Evolutionary conservation across 257 asterid genomes (phyloP).

Genomic region (Petunia secreta): DNA sequence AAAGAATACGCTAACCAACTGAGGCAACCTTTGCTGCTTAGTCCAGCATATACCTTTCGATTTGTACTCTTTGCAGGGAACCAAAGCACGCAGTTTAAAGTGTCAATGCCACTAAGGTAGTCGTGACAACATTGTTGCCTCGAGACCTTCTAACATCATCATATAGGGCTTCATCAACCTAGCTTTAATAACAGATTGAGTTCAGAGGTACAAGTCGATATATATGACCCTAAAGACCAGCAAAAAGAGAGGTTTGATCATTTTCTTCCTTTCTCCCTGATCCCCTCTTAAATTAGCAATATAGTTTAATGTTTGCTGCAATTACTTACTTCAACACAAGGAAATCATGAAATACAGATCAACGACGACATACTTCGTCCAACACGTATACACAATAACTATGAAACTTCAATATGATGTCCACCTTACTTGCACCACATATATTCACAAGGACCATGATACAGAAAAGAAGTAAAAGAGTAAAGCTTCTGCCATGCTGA

Average conservation of each 20-base stretch:
- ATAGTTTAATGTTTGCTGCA: not conserved
- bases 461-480: not conserved
- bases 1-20: not conserved
- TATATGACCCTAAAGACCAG: not conserved
- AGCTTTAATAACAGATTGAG: not conserved
- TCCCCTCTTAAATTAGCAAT: not conserved
- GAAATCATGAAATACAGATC: not conserved
- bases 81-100: not conserved
- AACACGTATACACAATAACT: not conserved
- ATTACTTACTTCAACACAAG: not conserved
- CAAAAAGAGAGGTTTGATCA: not conserved
- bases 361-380: not conserved
- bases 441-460: slow-evolving; percentile 1
- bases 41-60: not conserved
- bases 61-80: not conserved
- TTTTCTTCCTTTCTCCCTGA: slow-evolving; percentile 1
- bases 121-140: no score
- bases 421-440: not conserved
- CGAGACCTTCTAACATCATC: no score
- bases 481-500: not conserved
- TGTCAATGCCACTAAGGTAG: not conserved
- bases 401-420: not conserved
- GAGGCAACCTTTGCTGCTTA: slow-evolving; percentile 4
- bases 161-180: no score
- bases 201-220: slow-evolving; percentile 8